These are phyloP conservation scores for Anthracocystis panici-leucophaei DNA, from an alignment of 1,284 basidiomycete genomes.

Conservation along the genomic window DNA sequence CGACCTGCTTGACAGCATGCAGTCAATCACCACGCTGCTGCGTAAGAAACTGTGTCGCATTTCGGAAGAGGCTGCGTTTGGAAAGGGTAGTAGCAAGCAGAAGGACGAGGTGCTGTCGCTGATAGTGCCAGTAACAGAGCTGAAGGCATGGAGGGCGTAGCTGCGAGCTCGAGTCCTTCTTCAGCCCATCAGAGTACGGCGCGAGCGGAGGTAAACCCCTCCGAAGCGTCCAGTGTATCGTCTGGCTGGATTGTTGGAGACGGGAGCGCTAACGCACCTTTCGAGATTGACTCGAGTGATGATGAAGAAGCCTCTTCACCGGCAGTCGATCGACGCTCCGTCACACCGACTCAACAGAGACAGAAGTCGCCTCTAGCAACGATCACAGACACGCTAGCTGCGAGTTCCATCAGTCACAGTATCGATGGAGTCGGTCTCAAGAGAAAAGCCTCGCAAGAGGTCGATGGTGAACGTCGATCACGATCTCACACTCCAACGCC, in stretches of 20 bases:
- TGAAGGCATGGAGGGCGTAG: neutral
- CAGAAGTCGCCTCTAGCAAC: neutral
- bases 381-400: neutral
- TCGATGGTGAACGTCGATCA: slow-evolving; percentile 1
- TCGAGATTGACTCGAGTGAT: slow-evolving; percentile 15
- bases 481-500: slow-evolving; percentile 6
- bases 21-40: slow-evolving; percentile 14
- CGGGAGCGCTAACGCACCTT: slow-evolving; percentile 4
- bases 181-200: neutral
- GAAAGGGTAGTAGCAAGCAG: neutral
- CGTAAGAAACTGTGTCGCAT: slow-evolving; percentile 20
- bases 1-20: slow-evolving; percentile 26
- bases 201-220: neutral
- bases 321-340: neutral
- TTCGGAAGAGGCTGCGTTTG: slow-evolving; percentile 23
- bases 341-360: neutral
- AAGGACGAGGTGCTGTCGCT: too few relatives aligned
- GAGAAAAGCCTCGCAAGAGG: slow-evolving; percentile 17
- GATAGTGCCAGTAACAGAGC: too few relatives aligned
- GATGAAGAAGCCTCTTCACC: neutral
- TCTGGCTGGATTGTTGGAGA: neutral
- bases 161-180: too few relatives aligned
- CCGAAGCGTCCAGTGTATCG: neutral
- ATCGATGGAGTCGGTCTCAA: neutral
- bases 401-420: neutral